Percentiles rank a stretch among this genome's conserved stretches.
Evolutionary conservation across 495 filamentous ascomycete genomes (phyloP).

Genomic region (Aspergillus egyptiacus): DNA sequence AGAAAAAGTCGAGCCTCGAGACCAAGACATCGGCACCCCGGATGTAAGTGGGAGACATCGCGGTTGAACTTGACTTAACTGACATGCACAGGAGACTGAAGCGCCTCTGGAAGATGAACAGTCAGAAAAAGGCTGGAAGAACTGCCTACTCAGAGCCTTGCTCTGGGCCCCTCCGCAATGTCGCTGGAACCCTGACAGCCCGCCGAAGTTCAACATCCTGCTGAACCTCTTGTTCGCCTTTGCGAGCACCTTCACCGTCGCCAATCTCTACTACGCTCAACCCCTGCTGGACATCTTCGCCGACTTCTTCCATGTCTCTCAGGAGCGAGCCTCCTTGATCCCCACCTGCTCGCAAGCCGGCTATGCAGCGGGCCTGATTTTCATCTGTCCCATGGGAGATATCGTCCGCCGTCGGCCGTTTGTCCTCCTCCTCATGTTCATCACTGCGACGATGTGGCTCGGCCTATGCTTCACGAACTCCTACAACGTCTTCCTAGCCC

Average conservation of each 20-base stretch:
- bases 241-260: slow-evolving; percentile 34
- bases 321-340: slow-evolving; percentile 53
- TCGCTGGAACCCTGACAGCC: slow-evolving; percentile 50
- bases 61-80: neutral
- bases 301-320: slow-evolving; percentile 51
- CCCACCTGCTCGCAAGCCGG: slow-evolving; percentile 78
- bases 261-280: slow-evolving; percentile 69
- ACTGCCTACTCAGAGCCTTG: slow-evolving; percentile 25
- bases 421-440: slow-evolving; percentile 57
- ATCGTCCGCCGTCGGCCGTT: slow-evolving; percentile 64
- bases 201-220: slow-evolving; percentile 51
- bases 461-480: slow-evolving; percentile 63
- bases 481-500: slow-evolving; percentile 56
- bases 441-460: slow-evolving; percentile 63
- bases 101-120: neutral
- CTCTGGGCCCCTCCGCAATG: slow-evolving; percentile 50
- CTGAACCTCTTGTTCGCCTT: slow-evolving; percentile 58
- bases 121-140: neutral
- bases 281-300: slow-evolving; percentile 62
- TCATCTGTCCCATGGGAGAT: slow-evolving; percentile 76
- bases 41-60: neutral
- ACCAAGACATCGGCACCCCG: neutral
- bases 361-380: slow-evolving; percentile 67
- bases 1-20: neutral
- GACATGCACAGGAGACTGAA: neutral